Conservation (phyloP, 441 rosid species). For the Biscutella auriculata region DNA sequence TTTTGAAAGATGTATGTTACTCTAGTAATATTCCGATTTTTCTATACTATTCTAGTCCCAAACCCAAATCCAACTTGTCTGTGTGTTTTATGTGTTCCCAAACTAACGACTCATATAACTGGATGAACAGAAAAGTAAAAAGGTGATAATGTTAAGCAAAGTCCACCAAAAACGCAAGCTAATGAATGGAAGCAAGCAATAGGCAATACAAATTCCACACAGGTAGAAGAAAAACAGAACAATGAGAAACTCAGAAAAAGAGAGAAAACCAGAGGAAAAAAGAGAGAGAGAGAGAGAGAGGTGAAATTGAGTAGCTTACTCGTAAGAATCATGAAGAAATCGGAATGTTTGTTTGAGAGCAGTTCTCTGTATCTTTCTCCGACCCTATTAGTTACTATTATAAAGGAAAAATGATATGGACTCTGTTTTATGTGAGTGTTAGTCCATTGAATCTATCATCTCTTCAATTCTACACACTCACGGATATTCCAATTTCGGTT, state of each 20-base stretch:
- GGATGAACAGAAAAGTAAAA: constrained; percentile 5
- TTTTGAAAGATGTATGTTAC: no score
- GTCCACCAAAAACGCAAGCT: no score
- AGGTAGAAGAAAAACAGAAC: neutral
- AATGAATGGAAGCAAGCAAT: no score
- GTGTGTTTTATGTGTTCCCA: neutral
- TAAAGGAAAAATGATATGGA: no score
- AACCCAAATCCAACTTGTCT: neutral
- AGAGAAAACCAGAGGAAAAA: neutral
- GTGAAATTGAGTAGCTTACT: constrained; percentile 2
- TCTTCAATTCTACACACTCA: no score
- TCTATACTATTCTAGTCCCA: constrained; percentile 2
- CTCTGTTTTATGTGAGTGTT: no score
- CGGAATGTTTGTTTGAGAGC: neutral
- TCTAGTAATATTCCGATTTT: no score
- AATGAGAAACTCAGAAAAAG: neutral
- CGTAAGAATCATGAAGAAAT: constrained; percentile 15
- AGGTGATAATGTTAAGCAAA: neutral
- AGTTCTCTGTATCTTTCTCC: neutral
- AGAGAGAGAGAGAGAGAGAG: neutral
- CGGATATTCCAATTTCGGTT: no score
- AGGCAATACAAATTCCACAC: neutral
- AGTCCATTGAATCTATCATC: no score
- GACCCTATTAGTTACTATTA: neutral
- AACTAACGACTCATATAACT: neutral